Conservation (phyloP, 192 early-diverging fungal species). For the Podila horticola region DNA sequence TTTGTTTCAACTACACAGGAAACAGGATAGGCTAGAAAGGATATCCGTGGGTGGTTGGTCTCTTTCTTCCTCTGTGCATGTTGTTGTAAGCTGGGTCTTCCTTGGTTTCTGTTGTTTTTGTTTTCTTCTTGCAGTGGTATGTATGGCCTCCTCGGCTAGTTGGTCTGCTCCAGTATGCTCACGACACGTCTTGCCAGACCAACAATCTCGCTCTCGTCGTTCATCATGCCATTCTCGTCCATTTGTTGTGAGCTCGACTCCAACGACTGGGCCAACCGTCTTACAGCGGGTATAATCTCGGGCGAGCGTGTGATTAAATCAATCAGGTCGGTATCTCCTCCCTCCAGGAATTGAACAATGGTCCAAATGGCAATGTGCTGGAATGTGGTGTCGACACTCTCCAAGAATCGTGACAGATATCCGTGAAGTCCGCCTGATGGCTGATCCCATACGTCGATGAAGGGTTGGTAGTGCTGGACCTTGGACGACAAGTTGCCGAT, state of each 20-base stretch:
- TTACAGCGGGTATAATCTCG: conserved; percentile 50
- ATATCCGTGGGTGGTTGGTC: no score
- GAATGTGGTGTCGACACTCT: conserved; percentile 72
- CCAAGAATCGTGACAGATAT: conserved; percentile 75
- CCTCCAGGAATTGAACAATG: conserved; percentile 81
- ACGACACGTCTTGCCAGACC: conserved; percentile 46
- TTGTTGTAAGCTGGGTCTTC: no score
- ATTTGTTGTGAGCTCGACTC: conserved; percentile 14
- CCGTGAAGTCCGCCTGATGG: conserved; percentile 74
- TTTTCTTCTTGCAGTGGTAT: not conserved
- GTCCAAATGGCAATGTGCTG: conserved; percentile 90
- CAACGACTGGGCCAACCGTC: conserved; percentile 27
- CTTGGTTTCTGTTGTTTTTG: conserved; percentile 1
- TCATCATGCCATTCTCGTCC: conserved; percentile 22
- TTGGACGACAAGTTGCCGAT: conserved; percentile 78
- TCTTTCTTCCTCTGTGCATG: no score
- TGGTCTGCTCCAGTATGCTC: conserved; percentile 24
- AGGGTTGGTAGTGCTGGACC: conserved; percentile 70
- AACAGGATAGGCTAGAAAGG: no score
- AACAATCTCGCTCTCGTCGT: conserved; percentile 47
- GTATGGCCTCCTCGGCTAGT: not conserved
- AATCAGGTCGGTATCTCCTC: conserved; percentile 31
- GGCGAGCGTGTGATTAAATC: conserved; percentile 34
- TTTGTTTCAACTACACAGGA: no score
- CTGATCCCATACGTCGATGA: conserved; percentile 73